Evolutionary conservation across 2,329 filamentous ascomycete genomes (phyloP), one percentile per base, ranked within the genome.

Genomic region (Beauveria sp.): DNA sequence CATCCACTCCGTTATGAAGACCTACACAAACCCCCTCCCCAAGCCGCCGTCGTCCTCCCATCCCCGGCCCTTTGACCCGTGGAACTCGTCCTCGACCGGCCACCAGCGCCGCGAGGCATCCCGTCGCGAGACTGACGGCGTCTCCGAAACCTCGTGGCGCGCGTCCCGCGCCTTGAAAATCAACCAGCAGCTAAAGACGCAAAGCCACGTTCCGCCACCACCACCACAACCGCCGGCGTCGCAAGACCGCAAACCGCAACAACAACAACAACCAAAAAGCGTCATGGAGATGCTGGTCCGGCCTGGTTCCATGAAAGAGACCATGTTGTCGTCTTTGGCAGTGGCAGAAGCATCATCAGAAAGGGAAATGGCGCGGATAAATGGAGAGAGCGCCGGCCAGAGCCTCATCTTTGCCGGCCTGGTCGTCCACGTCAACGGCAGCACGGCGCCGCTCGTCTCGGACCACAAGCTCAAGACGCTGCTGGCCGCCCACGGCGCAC

Each of bases 401-500:
- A 34, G 4, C 30, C 30, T 34, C 30, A 82, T 96, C 58, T 93
- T 97, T 71, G 75, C 83, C 50, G 84, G 86, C 18, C 80, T 92
- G 24, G 86, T 84, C 57, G 82, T 96, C 67, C 95, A 93, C 75
- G 83, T 97, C 73, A 96, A 96, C 73, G 92, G 92, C 63, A 93
- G 89, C 66, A 96, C 91, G 2, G 82, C 86, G 63, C 92, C 93
- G 1, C 74, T 85, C 26, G 83, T 96, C 64, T 96, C 90, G 16
- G 93, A 97, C 73, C 90, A 96, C 76, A 89, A 85, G 71, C 82
- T 97, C 62, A 96, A 95, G 78, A 86, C 87, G 60, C 73, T 96
- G 18, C 81, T 97, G 43, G 84, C 82, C 5, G 80, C 86, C 61
- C 85, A 96, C 70, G 93, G 93, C 22, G 93, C 86, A 1, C 79